These are phyloP conservation scores for Fraxinus sp. DNA, from an alignment of 305 asterid genomes.

Conservation along the genomic window DNA sequence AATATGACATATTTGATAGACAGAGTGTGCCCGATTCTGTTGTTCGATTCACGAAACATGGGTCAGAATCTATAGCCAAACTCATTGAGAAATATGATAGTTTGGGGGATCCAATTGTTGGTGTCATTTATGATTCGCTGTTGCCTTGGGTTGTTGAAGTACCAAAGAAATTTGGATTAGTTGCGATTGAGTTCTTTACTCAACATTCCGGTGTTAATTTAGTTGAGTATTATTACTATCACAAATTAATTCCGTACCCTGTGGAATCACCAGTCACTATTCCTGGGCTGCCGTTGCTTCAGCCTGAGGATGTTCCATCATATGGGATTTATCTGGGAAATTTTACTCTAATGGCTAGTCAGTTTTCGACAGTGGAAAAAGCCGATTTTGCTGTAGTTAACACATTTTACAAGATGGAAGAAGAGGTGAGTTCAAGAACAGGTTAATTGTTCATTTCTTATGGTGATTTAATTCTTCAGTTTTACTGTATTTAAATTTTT, in stretches of 20 bases:
- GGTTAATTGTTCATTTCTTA: background rate
- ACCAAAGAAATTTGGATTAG: slow-evolving; percentile 23
- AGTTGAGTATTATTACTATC: slow-evolving; percentile 50
- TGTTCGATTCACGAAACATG: slow-evolving; percentile 33
- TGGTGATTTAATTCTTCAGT: background rate
- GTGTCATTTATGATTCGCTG: slow-evolving; percentile 63
- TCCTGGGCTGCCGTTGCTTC: slow-evolving; percentile 62
- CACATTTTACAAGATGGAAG: slow-evolving; percentile 64
- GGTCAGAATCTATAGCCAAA: slow-evolving; percentile 39
- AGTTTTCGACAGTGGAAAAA: slow-evolving; percentile 49
- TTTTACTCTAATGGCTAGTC: slow-evolving; percentile 51
- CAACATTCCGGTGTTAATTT: slow-evolving; percentile 67
- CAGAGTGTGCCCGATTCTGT: slow-evolving; percentile 39
- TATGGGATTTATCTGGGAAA: slow-evolving; percentile 69
- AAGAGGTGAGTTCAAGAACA: slow-evolving; percentile 36
- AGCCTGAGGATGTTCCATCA: slow-evolving; percentile 59
- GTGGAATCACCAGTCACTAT: slow-evolving; percentile 45
- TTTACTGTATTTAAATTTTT: background rate
- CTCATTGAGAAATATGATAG: slow-evolving; percentile 35
- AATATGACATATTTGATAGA: slow-evolving; percentile 47
- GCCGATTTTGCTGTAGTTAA: slow-evolving; percentile 73
- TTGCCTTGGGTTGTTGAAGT: slow-evolving; percentile 70
- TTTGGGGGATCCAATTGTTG: slow-evolving; percentile 33
- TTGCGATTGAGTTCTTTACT: slow-evolving; percentile 49
- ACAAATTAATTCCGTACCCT: slow-evolving; percentile 45